phyloP scores from a whole-genome alignment of 202 grass and related monocot species.

The Schoenoplectus tabernaemontani region DNA sequence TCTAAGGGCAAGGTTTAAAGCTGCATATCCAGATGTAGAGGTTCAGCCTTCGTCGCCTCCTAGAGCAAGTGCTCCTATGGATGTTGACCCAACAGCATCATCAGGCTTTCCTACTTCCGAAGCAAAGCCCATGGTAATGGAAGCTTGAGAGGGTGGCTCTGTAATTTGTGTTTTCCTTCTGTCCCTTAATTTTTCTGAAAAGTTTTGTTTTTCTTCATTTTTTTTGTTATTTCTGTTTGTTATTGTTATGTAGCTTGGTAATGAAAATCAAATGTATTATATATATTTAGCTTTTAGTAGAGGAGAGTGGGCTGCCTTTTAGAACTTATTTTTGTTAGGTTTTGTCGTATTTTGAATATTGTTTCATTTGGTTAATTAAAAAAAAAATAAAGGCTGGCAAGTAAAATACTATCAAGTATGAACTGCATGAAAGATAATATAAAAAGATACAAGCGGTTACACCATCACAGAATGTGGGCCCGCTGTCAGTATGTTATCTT shows the following conservation, averaged over 20 bases:
- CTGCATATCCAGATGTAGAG: conserved; percentile 86
- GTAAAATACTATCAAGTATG: neutral
- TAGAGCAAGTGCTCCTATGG: conserved; percentile 41
- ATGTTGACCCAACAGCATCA: conserved; percentile 15
- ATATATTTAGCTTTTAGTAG: neutral
- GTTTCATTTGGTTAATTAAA: neutral
- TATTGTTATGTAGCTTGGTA: neutral
- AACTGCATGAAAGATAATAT: too few relatives aligned
- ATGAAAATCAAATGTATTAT: neutral
- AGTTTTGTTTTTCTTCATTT: neutral
- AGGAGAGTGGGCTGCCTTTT: neutral
- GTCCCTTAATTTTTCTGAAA: neutral
- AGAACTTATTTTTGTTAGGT: neutral
- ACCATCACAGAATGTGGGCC: too few relatives aligned
- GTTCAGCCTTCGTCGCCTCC: conserved; percentile 81
- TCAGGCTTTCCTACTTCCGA: neutral
- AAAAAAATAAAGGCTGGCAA: neutral
- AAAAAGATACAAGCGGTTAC: too few relatives aligned
- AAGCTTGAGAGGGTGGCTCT: neutral
- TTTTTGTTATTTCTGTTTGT: neutral
- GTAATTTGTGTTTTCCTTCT: neutral
- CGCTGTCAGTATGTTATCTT: too few relatives aligned
- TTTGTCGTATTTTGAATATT: neutral
- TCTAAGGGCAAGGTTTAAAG: conserved; percentile 92
- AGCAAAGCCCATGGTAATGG: neutral